Percentiles rank a stretch among this genome's conserved stretches.
These are phyloP conservation scores for Rosa lucieae DNA, from an alignment of 306 rosid genomes.

Conservation along the genomic window DNA sequence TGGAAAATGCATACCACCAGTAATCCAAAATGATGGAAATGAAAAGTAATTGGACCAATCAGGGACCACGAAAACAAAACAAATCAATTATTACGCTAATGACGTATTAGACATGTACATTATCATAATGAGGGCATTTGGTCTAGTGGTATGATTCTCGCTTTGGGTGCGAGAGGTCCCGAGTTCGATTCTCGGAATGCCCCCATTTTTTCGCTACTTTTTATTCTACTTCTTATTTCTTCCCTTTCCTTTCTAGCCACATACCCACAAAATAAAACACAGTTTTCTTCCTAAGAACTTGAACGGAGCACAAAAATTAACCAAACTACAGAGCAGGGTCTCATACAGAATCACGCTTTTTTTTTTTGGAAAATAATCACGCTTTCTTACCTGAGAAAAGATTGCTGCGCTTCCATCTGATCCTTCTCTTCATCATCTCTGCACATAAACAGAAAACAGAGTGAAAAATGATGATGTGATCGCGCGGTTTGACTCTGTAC, in stretches of 20 bases:
- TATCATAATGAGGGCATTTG: background rate
- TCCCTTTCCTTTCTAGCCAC: background rate
- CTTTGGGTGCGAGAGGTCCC: constrained; percentile 17
- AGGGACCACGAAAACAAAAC: background rate
- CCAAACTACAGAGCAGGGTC: background rate
- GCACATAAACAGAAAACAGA: background rate
- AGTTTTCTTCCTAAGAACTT: background rate
- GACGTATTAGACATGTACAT: background rate
- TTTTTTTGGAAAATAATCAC: too few species aligned
- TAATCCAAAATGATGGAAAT: background rate
- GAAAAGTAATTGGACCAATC: background rate
- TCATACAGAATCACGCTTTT: too few species aligned
- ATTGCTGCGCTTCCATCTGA: background rate
- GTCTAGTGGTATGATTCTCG: constrained; percentile 18
- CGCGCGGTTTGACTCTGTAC: too few species aligned
- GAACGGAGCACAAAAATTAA: background rate
- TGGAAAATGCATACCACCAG: background rate
- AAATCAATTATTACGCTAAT: background rate
- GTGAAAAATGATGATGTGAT: too few species aligned
- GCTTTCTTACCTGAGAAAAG: background rate
- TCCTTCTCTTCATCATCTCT: background rate
- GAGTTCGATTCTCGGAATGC: constrained; percentile 15
- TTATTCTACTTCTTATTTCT: background rate
- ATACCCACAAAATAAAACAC: background rate
- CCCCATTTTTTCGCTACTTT: background rate